Percentiles rank a stretch among this genome's conserved stretches.
phyloP scores from a whole-genome alignment of 345 rosid genomes.

The Euphorbia peplus region DNA sequence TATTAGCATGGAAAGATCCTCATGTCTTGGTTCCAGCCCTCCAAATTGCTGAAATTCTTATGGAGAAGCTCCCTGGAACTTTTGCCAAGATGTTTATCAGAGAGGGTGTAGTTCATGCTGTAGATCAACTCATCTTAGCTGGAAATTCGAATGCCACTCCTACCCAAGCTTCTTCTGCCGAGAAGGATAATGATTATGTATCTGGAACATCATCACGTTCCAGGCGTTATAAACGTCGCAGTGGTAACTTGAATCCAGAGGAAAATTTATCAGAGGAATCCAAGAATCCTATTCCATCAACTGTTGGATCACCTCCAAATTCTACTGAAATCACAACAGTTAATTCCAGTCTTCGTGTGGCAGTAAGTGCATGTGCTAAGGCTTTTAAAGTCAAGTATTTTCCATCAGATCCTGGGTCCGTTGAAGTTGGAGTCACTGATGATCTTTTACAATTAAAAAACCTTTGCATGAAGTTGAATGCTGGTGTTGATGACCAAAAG shows the following conservation, averaged over 20 bases:
- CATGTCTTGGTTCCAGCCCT: constrained; percentile 94
- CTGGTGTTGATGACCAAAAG: constrained; percentile 79
- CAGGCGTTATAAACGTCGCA: constrained; percentile 84
- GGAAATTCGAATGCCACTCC: constrained; percentile 47
- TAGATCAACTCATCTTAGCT: constrained; percentile 82
- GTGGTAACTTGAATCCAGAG: constrained; percentile 62
- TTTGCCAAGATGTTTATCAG: constrained; percentile 93
- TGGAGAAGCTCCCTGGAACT: constrained; percentile 98
- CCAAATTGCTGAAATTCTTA: constrained; percentile 91
- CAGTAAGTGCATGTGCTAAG: constrained; percentile 85
- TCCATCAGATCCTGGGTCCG: constrained; percentile 64
- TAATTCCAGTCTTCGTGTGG: constrained; percentile 60
- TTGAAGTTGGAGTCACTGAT: constrained; percentile 88
- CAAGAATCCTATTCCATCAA: constrained; percentile 48
- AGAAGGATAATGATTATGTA: constrained; percentile 72
- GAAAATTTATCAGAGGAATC: constrained; percentile 63
- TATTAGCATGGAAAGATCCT: constrained; percentile 99
- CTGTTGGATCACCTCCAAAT: constrained; percentile 63
- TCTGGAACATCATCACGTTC: constrained; percentile 73
- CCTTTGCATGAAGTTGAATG: constrained; percentile 75
- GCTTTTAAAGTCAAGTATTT: constrained; percentile 87
- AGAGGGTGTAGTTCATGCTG: constrained; percentile 98
- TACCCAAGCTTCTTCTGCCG: constrained; percentile 50
- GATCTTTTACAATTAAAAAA: constrained; percentile 81
- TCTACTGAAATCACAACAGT: constrained; percentile 61